Percentiles rank a stretch among this genome's conserved stretches.
These are phyloP conservation scores for Clarireedia hainanense DNA, from an alignment of 2,329 filamentous ascomycete species.

Conservation along the genomic window DNA sequence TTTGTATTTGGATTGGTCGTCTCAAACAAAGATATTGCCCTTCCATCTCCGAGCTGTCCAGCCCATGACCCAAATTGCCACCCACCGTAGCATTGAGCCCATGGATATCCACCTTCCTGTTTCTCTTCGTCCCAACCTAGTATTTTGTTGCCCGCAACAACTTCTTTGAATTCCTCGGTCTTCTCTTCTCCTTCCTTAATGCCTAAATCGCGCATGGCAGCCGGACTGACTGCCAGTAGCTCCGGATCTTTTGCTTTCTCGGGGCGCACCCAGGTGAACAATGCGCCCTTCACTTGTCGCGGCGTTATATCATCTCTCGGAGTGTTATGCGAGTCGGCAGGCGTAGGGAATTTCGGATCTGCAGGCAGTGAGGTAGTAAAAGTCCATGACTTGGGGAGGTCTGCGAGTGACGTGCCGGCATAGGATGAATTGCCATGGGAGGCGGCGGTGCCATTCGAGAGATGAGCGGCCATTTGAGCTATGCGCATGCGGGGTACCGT, in stretches of 20 bases:
- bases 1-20: conserved; percentile 65
- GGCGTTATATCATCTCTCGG: conserved; percentile 70
- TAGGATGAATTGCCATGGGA: conserved; percentile 9
- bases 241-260: conserved; percentile 65
- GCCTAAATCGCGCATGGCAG: conserved; percentile 74
- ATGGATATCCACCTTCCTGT: conserved; percentile 73
- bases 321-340: conserved; percentile 71
- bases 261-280: conserved; percentile 88
- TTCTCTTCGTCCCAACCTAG: conserved; percentile 67
- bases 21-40: conserved; percentile 92
- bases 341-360: conserved; percentile 72
- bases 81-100: conserved; percentile 97
- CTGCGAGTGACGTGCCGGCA: conserved; percentile 34
- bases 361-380: conserved; percentile 63
- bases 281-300: conserved; percentile 73
- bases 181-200: conserved; percentile 60
- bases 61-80: conserved; percentile 81
- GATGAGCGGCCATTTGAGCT: conserved; percentile 38
- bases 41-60: conserved; percentile 87
- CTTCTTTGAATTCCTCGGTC: conserved; percentile 65
- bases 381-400: conserved; percentile 57
- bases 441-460: conserved; percentile 20
- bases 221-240: conserved; percentile 70
- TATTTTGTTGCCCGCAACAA: conserved; percentile 76
- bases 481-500: conserved; percentile 31